Evolutionary conservation across 1,139 yeast species (phyloP), one percentile per base, ranked within the genome.

Genomic region (Candida tropicalis): DNA sequence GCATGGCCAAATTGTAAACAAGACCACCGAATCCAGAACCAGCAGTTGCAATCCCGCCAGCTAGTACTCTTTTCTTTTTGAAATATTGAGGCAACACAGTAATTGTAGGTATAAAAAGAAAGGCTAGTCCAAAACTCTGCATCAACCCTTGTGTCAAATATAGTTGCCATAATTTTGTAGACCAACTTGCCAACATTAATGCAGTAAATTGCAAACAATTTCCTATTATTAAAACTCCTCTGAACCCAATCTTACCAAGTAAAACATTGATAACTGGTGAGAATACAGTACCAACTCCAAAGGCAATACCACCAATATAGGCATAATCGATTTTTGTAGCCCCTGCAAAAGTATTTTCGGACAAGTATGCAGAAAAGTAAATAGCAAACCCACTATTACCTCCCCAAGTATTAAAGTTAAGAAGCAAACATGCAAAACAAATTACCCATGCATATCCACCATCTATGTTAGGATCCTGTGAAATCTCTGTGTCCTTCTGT

Each of bases 21-120:
- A 84, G 72, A 2, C 89, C 89, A 1, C 88, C 90, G 4, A 75
- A 60, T 7, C 86, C 82, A 1, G 85, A 73, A 0, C 88, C 87
- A 1, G 82, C 74, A 0, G 83, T 73, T 0, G 79, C 76, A 2
- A 83, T 50, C 3, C 87, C 84, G 10, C 73, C 61, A 1, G 85
- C 88, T 22, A 81, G 58, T 0, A 82, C 79, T 45, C 86, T 68
- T 46, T 65, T 73, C 47, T 66, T 70, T 47, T 74, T 66, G 59
- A 83, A 84, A 64, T 77, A 84, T 49, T 79, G 84, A 11, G 77
- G 73, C 10, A 74, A 45, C 6, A 76, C 57, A 5, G 74, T 63
- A 18, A 69, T 54, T 3, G 73, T 64, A 3, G 77, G 78, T 8
- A 74, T 55, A 29, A 76, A 66, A 51, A 75, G 67, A 17, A 73